Base-by-base conservation (phyloP, 805 yeast genomes). In the Cyberlindnera xishuangbannaensis region DNA sequence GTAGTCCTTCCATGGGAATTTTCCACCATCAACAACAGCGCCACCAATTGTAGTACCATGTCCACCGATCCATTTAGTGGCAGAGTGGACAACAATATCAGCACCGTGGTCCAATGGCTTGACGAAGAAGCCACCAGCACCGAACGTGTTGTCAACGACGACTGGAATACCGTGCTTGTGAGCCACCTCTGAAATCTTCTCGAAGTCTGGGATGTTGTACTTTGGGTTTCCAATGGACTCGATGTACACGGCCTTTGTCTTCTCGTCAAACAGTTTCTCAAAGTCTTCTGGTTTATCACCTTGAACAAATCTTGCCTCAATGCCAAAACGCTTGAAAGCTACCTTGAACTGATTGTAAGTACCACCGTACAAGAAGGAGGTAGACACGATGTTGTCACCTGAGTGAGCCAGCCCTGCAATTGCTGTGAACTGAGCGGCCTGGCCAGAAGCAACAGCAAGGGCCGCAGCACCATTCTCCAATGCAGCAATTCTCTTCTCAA, bases 41-140 rank as follows among this genome's bases (percentile, higher is more conserved):
- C 97, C 97, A 34, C 83, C 97, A 59, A 88, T 79, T 27, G 96
- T 85, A 37, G 83, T 86, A 56, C 97, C 97, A 56, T 88, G 97
- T 39, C 97, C 97, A 44, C 95, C 95, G 47, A 88, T 88, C 96
- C 96, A 90, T 62, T 88, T 88, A 39, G 97, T 88, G 35, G 96
- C 95, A 41, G 96, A 87, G 61, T 88, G 95, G 15, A 83, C 83
- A 21, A 90, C 82, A 45, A 88, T 81, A 58, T 88, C 96, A 29
- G 86, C 97, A 46, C 97, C 97, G 52, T 74, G 82, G 42, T 83
- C 83, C 47, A 88, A 62, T 42, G 97, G 97, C 46, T 73, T 77
- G 40, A 84, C 74, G 50, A 83, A 73, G 67, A 64, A 87, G 31
- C 97, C 97, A 61, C 95, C 97, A 27, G 96, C 96, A 56, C 95